Evolutionary conservation across 257 asterid species (phyloP).

Genomic region (Salvia hispanica): DNA sequence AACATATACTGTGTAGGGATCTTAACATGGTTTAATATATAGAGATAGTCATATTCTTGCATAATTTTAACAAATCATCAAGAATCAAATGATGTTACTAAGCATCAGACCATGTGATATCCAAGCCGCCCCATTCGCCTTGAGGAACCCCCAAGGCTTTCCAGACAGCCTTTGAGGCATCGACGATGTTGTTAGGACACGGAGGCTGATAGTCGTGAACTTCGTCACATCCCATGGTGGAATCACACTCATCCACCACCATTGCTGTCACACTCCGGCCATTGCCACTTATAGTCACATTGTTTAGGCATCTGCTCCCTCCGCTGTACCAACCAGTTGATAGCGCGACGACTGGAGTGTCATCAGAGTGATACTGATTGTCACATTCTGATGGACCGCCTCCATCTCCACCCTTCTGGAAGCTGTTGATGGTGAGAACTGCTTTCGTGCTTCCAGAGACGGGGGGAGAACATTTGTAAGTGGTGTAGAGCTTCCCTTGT

Average conservation of each 20-base stretch:
- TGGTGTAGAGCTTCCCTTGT: conserved; percentile 37
- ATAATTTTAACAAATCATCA: conserved; percentile 1
- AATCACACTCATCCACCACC: conserved; percentile 56
- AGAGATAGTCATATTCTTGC: neutral
- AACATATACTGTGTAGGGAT: neutral
- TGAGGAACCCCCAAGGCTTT: conserved; percentile 40
- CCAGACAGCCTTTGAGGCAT: conserved; percentile 54
- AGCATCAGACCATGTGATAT: conserved; percentile 47
- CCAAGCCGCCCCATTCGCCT: conserved; percentile 43
- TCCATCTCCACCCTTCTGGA: conserved; percentile 51
- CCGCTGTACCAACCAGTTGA: conserved; percentile 52
- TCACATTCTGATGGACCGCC: conserved; percentile 50
- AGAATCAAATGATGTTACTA: neutral
- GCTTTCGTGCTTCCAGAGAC: conserved; percentile 40
- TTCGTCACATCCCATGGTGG: conserved; percentile 50
- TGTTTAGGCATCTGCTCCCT: conserved; percentile 40
- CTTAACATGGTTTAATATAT: neutral
- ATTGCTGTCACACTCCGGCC: conserved; percentile 40
- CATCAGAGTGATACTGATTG: conserved; percentile 42
- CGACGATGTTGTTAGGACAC: conserved; percentile 52
- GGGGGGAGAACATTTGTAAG: conserved; percentile 45
- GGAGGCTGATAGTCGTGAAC: conserved; percentile 56
- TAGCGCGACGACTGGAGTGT: conserved; percentile 42
- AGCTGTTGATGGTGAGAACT: conserved; percentile 47
- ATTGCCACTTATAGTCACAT: conserved; percentile 33